Evolutionary conservation across 164 flowering plant genomes (phyloP).

Genomic region (Tetrastigma voinierianum): DNA sequence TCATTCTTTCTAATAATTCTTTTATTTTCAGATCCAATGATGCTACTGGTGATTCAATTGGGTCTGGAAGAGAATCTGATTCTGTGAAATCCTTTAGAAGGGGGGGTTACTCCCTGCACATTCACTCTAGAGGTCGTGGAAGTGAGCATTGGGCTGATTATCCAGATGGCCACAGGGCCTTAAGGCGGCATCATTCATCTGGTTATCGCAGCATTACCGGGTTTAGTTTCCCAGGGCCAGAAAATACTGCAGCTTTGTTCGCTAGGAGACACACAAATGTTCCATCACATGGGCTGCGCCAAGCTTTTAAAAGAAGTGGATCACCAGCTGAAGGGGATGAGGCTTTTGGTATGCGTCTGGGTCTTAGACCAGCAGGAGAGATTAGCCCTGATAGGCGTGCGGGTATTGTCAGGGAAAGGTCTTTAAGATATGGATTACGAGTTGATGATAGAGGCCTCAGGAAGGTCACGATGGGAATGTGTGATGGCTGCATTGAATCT

Average conservation of each 20-base stretch:
- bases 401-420: conserved; percentile 27
- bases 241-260: conserved; percentile 23
- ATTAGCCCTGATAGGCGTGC: conserved; percentile 26
- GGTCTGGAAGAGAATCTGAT: conserved; percentile 22
- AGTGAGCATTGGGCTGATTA: conserved; percentile 26
- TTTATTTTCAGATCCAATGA: conserved; percentile 27
- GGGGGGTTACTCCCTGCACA: conserved; percentile 23
- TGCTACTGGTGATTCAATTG: conserved; percentile 17
- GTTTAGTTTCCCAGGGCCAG: conserved; percentile 14
- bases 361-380: conserved; percentile 22
- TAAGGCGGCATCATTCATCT: conserved; percentile 28
- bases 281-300: conserved; percentile 23
- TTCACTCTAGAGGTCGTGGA: conserved; percentile 31
- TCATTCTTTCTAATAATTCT: conserved; percentile 1
- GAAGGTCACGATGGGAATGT: conserved; percentile 29
- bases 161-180: conserved; percentile 27
- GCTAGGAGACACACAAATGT: conserved; percentile 25
- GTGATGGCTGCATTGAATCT: conserved; percentile 22
- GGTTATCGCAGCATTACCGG: conserved; percentile 20
- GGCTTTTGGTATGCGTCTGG: conserved; percentile 20
- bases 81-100: conserved; percentile 26
- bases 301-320: conserved; percentile 27
- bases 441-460: conserved; percentile 27
- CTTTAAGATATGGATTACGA: conserved; percentile 27
- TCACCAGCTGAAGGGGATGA: conserved; percentile 42